Evolutionary conservation across 2,329 filamentous ascomycete species (phyloP).

Genomic region (Pseudonectria foliicola): DNA sequence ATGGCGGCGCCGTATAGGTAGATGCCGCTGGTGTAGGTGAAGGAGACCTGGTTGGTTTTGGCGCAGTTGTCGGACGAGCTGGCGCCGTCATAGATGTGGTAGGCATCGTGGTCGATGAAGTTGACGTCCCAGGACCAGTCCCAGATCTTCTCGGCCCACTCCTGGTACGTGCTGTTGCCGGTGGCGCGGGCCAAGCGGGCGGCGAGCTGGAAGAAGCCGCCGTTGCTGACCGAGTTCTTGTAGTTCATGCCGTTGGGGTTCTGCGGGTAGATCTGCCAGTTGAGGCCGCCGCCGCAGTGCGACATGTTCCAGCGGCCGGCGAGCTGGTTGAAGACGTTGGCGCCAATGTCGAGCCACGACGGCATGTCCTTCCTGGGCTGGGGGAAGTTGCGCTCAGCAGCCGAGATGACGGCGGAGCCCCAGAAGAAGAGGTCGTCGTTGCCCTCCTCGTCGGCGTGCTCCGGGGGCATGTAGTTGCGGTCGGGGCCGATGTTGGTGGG

Average conservation of each 20-base stretch:
- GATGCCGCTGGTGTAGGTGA: conserved; percentile 60
- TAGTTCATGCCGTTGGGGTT: conserved; percentile 72
- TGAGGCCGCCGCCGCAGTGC: conserved; percentile 63
- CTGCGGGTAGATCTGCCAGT: conserved; percentile 73
- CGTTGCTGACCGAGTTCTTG: conserved; percentile 77
- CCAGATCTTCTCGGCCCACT: conserved; percentile 62
- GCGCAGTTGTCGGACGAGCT: conserved; percentile 47
- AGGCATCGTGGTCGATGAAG: conserved; percentile 46
- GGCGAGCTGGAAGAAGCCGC: conserved; percentile 74
- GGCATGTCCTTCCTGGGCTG: conserved; percentile 50
- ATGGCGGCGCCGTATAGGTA: conserved; percentile 59
- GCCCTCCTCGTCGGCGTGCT: conserved; percentile 53
- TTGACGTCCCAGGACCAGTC: conserved; percentile 55
- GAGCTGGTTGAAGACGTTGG: conserved; percentile 68
- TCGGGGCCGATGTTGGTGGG: conserved; percentile 48
- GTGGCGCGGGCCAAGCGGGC: conserved; percentile 67
- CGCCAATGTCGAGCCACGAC: conserved; percentile 58
- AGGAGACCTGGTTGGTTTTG: conserved; percentile 46
- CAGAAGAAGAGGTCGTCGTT: conserved; percentile 74
- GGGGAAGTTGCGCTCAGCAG: conserved; percentile 62
- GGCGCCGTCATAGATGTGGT: conserved; percentile 57
- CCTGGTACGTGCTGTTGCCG: conserved; percentile 55
- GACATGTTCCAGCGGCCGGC: conserved; percentile 61
- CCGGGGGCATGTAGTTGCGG: conserved; percentile 52
- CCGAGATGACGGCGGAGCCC: conserved; percentile 60